phyloP scores from a whole-genome alignment of 441 rosid genomes.

The Syzygium malaccense region DNA sequence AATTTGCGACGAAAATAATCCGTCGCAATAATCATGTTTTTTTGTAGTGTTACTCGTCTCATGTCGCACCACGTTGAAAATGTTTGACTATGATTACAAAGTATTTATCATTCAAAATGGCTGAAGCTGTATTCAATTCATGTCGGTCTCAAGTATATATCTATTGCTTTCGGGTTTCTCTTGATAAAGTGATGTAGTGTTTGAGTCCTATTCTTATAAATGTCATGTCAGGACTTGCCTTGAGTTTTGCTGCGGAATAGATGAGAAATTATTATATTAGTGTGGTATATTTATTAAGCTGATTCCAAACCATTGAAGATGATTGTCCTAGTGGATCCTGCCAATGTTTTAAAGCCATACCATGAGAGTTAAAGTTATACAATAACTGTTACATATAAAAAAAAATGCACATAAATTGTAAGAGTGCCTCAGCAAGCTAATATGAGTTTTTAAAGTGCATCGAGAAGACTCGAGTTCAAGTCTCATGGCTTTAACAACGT shows the following conservation, averaged over 20 bases:
- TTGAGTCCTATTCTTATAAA: background rate
- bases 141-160: background rate
- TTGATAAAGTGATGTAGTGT: background rate
- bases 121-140: background rate
- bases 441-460: background rate
- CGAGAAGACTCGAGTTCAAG: background rate
- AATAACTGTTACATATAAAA: background rate
- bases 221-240: background rate
- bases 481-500: background rate
- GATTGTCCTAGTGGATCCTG: background rate
- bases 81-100: background rate
- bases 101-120: background rate
- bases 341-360: background rate
- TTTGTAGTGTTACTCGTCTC: no score
- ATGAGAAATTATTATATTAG: background rate
- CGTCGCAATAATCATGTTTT: no score
- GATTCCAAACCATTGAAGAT: background rate
- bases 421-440: background rate
- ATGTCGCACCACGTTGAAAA: background rate
- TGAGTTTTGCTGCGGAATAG: background rate
- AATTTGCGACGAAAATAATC: no score
- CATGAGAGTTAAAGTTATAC: background rate
- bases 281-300: background rate
- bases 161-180: background rate
- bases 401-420: background rate